phyloP scores from a whole-genome alignment of 345 rosid genomes.

The Salix suchowensis region DNA sequence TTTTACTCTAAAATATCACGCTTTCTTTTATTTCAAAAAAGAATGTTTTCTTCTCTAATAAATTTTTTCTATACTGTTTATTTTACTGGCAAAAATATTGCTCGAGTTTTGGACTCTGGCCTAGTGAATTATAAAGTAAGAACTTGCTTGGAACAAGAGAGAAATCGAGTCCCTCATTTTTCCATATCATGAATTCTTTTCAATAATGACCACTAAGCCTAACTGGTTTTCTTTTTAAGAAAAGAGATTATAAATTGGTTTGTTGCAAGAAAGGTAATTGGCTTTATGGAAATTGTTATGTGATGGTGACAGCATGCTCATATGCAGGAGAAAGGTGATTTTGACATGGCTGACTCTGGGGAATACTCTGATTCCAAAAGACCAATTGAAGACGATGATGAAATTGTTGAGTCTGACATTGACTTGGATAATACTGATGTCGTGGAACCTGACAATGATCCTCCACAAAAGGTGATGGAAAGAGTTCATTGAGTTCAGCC shows the following conservation, averaged over 20 bases:
- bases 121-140: background rate
- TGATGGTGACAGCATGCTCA: background rate
- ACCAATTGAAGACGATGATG: slow-evolving; percentile 39
- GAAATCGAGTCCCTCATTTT: background rate
- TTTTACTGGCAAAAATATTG: background rate
- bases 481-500: background rate
- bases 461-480: slow-evolving; percentile 53
- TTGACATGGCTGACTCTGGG: slow-evolving; percentile 38
- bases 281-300: background rate
- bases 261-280: background rate
- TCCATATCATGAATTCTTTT: no score
- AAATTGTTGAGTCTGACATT: slow-evolving; percentile 63
- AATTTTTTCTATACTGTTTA: no score
- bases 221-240: no score
- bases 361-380: slow-evolving; percentile 24
- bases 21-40: no score
- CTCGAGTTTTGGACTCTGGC: background rate
- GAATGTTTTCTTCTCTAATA: background rate
- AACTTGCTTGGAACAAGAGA: background rate
- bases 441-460: slow-evolving; percentile 66
- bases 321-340: slow-evolving; percentile 42
- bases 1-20: background rate
- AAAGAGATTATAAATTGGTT: background rate
- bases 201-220: background rate
- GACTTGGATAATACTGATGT: slow-evolving; percentile 67